Base-by-base conservation (phyloP, 2,329 filamentous ascomycete species). In the Microthyrium microscopicum region DNA sequence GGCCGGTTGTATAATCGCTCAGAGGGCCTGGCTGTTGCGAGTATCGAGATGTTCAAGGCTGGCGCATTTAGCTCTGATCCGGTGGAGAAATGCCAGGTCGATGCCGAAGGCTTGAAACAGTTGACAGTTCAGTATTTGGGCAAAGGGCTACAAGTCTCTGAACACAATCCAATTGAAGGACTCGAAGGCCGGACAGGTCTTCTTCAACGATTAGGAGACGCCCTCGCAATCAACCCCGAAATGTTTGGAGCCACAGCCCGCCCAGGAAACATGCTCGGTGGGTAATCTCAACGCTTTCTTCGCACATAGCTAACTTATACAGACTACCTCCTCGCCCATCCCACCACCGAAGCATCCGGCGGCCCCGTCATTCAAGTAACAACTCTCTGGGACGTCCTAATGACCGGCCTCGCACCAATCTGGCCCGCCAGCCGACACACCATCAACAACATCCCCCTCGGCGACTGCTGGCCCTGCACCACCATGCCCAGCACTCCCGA, bases 281-380 rank as follows among this genome's bases (percentile, higher is more conserved):
- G 46, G 68, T 53, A 31, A 40, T 42, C 40, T 35, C 12, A 30
- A 40, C 34, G 32, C 25, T 32, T 39, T 6, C 12, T 11, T 22
- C 18, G 25, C 7, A 18, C 25, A 33, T 26, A 44, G 34, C 46
- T 46, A 39, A 44, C 39, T n/a, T 25, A 5, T 4, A 20, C 45
- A 85, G 87, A 95, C 54, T 85, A 92, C 51, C 71, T 95, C n/a
- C 69, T 95, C 25, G 79, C 80, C 3, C 89, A 95, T 50, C 81
- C 85, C 2, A 77, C 82, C 2, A 94, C 87, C 4, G 77, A 87
- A 49, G 83, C 82, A 11, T 81, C 82, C 1, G 91, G 84, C 1
- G 79, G 84, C 30, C 82, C 87, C 1, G 83, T 94, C 41, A 73
- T 94, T 27, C 71, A 80, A 8, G 62, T 95, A 9, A 82, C 85